These are phyloP conservation scores for Apiotrichum akiyoshidainum DNA, from an alignment of 1,284 basidiomycete genomes.

Conservation along the genomic window DNA sequence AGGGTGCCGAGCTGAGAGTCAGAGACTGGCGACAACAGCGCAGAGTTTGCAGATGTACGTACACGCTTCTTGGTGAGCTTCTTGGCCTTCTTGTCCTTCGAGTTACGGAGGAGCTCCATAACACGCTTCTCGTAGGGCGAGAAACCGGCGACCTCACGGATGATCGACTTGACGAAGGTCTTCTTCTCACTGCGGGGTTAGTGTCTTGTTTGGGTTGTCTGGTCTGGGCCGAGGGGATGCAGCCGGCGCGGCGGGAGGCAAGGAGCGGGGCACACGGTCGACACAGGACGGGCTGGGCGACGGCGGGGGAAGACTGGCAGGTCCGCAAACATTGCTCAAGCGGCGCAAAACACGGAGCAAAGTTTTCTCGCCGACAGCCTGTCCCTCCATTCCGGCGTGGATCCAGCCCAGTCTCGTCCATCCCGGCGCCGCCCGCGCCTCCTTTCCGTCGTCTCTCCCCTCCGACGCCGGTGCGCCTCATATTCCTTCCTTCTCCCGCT, in stretches of 20 bases:
- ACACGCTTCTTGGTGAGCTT: slow-evolving; percentile 98
- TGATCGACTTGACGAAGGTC: slow-evolving; percentile 83
- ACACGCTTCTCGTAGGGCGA: slow-evolving; percentile 98
- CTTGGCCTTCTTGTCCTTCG: slow-evolving; percentile 98
- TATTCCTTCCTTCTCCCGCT: too few relatives aligned
- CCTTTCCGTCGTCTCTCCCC: too few relatives aligned
- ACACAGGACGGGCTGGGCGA: too few relatives aligned
- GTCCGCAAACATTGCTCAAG: too few relatives aligned
- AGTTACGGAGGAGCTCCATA: slow-evolving; percentile 98
- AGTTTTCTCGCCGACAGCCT: too few relatives aligned
- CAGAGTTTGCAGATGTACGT: too few relatives aligned
- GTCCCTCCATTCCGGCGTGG: too few relatives aligned
- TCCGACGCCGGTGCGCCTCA: too few relatives aligned
- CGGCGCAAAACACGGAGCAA: too few relatives aligned
- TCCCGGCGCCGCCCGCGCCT: too few relatives aligned
- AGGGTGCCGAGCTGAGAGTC: slow-evolving; percentile 78
- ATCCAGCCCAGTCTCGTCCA: too few relatives aligned
- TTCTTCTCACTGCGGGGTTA: slow-evolving; percentile 58
- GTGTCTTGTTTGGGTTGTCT: neutral
- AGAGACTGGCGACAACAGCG: neutral
- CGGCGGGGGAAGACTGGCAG: too few relatives aligned
- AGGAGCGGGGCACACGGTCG: neutral
- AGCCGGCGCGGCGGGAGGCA: neutral
- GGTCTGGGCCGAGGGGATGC: neutral
- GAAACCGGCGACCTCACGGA: slow-evolving; percentile 96